These are phyloP conservation scores for Lodderomyces beijingensis DNA, from an alignment of 1,139 yeast genomes.

Conservation along the genomic window DNA sequence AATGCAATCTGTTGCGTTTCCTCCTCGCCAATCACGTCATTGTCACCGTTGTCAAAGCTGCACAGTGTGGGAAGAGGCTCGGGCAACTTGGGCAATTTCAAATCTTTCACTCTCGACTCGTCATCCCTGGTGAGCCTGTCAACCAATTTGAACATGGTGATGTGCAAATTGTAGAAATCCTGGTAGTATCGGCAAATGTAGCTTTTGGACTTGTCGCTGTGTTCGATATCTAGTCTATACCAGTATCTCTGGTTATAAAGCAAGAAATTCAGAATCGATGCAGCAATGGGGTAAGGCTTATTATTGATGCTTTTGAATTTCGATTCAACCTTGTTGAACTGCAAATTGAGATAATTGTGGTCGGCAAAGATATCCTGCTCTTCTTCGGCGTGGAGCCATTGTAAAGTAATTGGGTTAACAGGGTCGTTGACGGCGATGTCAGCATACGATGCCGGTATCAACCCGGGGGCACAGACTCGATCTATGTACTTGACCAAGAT, in stretches of 20 bases:
- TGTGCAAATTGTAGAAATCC: slow-evolving; percentile 41
- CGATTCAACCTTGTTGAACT: slow-evolving; percentile 11
- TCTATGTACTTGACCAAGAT: slow-evolving; percentile 40
- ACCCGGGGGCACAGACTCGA: slow-evolving; percentile 31
- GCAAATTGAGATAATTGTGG: slow-evolving; percentile 14
- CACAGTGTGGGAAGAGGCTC: slow-evolving; percentile 34
- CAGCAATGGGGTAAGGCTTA: slow-evolving; percentile 27
- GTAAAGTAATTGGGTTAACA: slow-evolving; percentile 31
- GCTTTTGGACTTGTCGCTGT: slow-evolving; percentile 26
- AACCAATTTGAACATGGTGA: slow-evolving; percentile 16
- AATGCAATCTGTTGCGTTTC: slow-evolving; percentile 10
- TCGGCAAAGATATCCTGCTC: slow-evolving; percentile 8
- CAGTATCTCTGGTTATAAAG: slow-evolving; percentile 34
- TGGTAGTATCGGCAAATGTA: slow-evolving; percentile 38
- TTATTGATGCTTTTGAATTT: slow-evolving; percentile 29
- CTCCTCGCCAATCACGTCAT: slow-evolving; percentile 5
- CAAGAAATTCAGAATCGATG: slow-evolving; percentile 33
- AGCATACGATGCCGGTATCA: slow-evolving; percentile 42
- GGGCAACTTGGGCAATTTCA: slow-evolving; percentile 38
- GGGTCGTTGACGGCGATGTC: slow-evolving; percentile 43
- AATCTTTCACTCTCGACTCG: slow-evolving; percentile 4
- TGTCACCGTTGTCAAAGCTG: slow-evolving; percentile 1
- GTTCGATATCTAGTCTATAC: slow-evolving; percentile 39
- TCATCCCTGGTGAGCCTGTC: slow-evolving; percentile 1
- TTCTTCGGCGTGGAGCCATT: slow-evolving; percentile 24